Evolutionary conservation across 148 eudicot genomes (phyloP), one percentile per base, ranked within the genome.

Genomic region (Camellia japonica): DNA sequence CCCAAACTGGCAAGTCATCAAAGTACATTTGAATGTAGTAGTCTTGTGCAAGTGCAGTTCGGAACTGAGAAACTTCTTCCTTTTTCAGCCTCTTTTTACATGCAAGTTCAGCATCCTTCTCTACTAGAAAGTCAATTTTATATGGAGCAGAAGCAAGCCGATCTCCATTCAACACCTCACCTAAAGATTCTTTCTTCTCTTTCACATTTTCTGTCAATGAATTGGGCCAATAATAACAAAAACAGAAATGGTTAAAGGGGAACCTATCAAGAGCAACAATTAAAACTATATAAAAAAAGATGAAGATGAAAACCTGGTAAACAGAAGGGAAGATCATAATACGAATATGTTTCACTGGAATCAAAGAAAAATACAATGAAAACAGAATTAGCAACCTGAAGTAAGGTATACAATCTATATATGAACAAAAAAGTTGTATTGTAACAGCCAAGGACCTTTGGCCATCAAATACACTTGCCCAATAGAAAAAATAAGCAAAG

Each of bases 151-250:
- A 18, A n/a, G 75, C 79, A 69, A 83, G 79, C 19, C 67, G 82
- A 74, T 79, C 76, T 59, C 85, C 85, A 68, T 49, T 83, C 72
- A 83, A 75, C 67, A 79, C 70, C 49, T 83, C 85, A 61, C 75
- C 82, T n/a, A 83, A 7, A 41, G 76, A 4, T 68, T 73, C 62
- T 52, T 83, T 83, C 82, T 83, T 79, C 85, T 79, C 58, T 68
- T 66, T 51, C 55, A 83, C 82, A 3, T 59, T 6, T 62, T 60
- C 82, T 83, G 77, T 23, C 61, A 62, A 44, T 70, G 7, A 13
- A 52, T 72, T 16, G 52, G 49, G 9, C 23, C 58, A 49, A 76
- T 41, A 30, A 52, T 4, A 56, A 10, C 2, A 64, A 66, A 52
- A 52, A 66, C 4, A 54, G 30, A 7, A 58, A 2, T 8, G 1